Percentiles rank a stretch among this genome's conserved stretches.
Conservation (phyloP, 164 flowering plant species). For the Euptelea pleiosperma region DNA sequence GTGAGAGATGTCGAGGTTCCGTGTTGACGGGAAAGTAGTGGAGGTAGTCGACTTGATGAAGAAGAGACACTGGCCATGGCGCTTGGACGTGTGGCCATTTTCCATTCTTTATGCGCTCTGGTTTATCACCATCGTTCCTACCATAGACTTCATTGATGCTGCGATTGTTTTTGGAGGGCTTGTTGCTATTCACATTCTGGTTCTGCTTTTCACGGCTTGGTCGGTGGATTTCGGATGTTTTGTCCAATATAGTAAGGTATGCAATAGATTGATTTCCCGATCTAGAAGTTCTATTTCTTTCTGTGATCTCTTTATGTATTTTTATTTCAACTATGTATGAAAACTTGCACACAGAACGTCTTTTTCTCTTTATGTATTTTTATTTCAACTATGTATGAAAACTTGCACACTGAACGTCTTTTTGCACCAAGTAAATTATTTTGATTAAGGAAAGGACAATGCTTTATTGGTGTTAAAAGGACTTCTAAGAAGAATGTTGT, state of each 20-base stretch:
- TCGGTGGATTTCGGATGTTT: constrained; percentile 87
- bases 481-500: too few relatives aligned
- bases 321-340: too few relatives aligned
- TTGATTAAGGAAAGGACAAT: too few relatives aligned
- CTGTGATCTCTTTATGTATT: background rate
- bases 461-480: too few relatives aligned
- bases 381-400: too few relatives aligned
- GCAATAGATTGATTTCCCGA: background rate
- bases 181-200: constrained; percentile 52
- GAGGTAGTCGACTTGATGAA: constrained; percentile 69
- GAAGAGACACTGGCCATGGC: constrained; percentile 71
- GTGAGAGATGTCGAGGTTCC: constrained; percentile 58
- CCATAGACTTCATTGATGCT: constrained; percentile 67
- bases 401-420: too few relatives aligned
- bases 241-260: constrained; percentile 72
- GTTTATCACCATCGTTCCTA: constrained; percentile 51
- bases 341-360: too few relatives aligned
- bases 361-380: too few relatives aligned
- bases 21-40: constrained; percentile 82
- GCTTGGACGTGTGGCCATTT: constrained; percentile 82
- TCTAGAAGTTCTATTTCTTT: background rate
- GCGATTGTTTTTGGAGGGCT: constrained; percentile 64
- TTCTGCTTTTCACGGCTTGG: constrained; percentile 87
- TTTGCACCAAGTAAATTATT: too few relatives aligned
- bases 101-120: constrained; percentile 55